Base-by-base conservation (phyloP, 768 basidiomycete species). In the Pisolithus albus region DNA sequence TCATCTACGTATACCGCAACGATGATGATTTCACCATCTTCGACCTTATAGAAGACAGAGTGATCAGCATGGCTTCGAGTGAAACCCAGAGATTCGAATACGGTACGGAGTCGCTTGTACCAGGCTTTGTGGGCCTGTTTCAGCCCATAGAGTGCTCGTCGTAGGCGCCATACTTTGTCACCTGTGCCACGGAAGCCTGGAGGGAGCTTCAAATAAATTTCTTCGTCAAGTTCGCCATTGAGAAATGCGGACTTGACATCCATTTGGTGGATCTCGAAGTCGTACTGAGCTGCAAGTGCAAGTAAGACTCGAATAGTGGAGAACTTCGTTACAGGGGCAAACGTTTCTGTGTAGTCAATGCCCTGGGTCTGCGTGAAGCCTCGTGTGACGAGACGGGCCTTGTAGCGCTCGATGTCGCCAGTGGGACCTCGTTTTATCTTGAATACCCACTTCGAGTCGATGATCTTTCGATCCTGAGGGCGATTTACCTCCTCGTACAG, bases 381-480 rank as follows among this genome's bases (percentile, higher is more conserved):
- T 50, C 71, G 59, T 0, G 69, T 70, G 2, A 76, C 71, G 1
- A 77, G 60, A 1, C 67, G 54, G 1, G 68, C 73, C 56, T 77
- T 76, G 64, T 69, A 66, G 0, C 59, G 48, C 0, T 52, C 50
- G 15, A 75, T 60, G 0, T 58, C 45, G 18, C 73, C 73, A 5
- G 56, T 51, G 0, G 49, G 52, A 7, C 40, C 39, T 13, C 7
- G 15, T 40, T 49, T 56, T 11, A 46, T 46, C 11, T 46, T 54
- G n/a, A 40, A 59, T 6, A 46, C 46, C 51, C 36, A 50, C 45
- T 49, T 37, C 16, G 2, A 19, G 39, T 28, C 39, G 18, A 45
- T 40, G 26, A 23, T 42, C 41, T 51, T 51, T 11, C 16, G 23
- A 38, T 56, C 45, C 0, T 1, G 15, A 13, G 34, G 51, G 2